Evolutionary conservation across 805 yeast genomes (phyloP).

Genomic region (Sugiyamaella valdiviana): DNA sequence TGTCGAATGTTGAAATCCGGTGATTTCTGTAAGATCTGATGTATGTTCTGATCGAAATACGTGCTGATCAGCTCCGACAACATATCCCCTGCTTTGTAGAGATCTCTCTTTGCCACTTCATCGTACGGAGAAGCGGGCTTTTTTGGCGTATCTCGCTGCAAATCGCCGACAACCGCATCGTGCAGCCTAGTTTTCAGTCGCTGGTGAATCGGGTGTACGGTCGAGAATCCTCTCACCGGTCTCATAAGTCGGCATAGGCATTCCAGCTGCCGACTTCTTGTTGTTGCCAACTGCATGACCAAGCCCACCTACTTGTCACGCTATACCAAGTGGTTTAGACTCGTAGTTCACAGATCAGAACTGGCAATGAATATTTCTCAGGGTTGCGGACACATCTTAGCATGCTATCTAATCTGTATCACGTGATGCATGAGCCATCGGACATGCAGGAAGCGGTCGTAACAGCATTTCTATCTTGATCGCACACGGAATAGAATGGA

Average conservation of each 20-base stretch:
- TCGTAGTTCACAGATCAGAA: too few relatives aligned
- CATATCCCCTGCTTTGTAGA: neutral
- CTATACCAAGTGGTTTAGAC: too few relatives aligned
- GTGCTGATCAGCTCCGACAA: neutral
- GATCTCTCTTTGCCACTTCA: neutral
- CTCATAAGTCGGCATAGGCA: neutral
- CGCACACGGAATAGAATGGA: too few relatives aligned
- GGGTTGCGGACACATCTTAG: too few relatives aligned
- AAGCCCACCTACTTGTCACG: too few relatives aligned
- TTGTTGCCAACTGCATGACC: too few relatives aligned
- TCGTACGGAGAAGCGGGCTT: neutral
- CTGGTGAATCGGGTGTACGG: neutral
- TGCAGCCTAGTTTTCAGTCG: neutral
- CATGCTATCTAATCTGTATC: too few relatives aligned
- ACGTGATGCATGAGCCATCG: too few relatives aligned
- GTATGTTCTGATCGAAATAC: conserved; percentile 4
- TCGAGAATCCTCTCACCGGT: neutral
- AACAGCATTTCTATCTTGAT: too few relatives aligned
- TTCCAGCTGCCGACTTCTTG: neutral
- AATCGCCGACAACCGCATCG: neutral
- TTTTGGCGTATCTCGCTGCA: neutral
- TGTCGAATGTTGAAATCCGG: conserved; percentile 10
- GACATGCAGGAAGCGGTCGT: too few relatives aligned
- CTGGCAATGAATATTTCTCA: too few relatives aligned
- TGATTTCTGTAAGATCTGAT: conserved; percentile 1